Base-by-base conservation (phyloP, 306 rosid genomes). In the Acacia acuminata region DNA sequence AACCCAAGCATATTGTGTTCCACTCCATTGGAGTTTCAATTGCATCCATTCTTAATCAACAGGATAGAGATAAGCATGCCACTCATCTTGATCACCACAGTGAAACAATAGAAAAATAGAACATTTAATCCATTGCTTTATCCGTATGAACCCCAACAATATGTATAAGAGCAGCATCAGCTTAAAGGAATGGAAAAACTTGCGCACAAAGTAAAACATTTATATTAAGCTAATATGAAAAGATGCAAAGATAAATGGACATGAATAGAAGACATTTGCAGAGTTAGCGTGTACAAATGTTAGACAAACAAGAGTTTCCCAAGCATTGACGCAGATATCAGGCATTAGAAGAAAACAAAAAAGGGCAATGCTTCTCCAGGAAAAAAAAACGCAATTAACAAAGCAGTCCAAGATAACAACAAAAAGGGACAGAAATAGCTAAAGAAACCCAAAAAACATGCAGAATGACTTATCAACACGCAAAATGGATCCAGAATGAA, bases 21-120 rank as follows among this genome's bases (percentile, higher is more conserved):
- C 60, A 27, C 40, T 66, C 47, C 43, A 60, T 53, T 44, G 73
- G 66, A 73, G 13, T 50, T 73, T 61, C 42, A 77, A 61, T 65
- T 34, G 20, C 32, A 53, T 19, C 71, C 72, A 58, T 44, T 73
- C 79, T 64, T 48, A 64, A 65, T 51, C 67, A 50, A 42, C 84
- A 65, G 10, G 50, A 38, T 51, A 58, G 65, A 58, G 65, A 58
- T 58, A 58, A 25, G 67, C 36, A 10, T 25, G 67, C 30, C 34
- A 61, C 55, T 20, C 53, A 24, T 71, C 75, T 19, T 48, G 53
- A 24, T 72, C 48, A 5, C 44, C 77, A 73, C 63, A 48, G 2
- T 1, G 38, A 40, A 44, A 50, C 24, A 47, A 43, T 4, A 30
- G 10, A 40, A 24, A 47, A 38, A 72, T 71, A 45, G 19, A 25